Base-by-base conservation (phyloP, 2,329 filamentous ascomycete species). In the Talaromyces sp. region DNA sequence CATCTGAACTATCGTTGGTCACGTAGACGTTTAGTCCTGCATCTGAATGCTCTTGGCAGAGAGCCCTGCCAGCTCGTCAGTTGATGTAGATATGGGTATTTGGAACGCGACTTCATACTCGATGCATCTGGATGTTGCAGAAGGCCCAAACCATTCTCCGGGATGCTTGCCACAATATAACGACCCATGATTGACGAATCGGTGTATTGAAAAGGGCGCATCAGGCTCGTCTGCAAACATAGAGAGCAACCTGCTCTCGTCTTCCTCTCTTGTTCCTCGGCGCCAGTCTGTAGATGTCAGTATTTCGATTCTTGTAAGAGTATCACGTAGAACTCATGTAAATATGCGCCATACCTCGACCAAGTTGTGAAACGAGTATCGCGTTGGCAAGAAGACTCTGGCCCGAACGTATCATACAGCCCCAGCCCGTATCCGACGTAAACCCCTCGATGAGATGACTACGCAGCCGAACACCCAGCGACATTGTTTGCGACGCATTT, bases 81-180 rank as follows among this genome's bases (percentile, higher is more conserved):
- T 49, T 22, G 8, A 19, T 49, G 4, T 54, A 25, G 55, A 30
- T 53, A 39, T 25, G 28, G 8, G n/a, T 7, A 9, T 44, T 19
- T 36, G 55, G 17, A 32, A 11, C 19, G 47, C 25, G 25, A 8
- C 3, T 53, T 77, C 89, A 74, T 79, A 96, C 92, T 95, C 89
- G 67, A 99, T 97, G 74, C 95, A 98, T 61, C 89, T 87, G 54
- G 95, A 93, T 10, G 95, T 96, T 7, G 95, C 95, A 19, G 92
- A 97, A n/a, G 95, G 95, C 0, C 95, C 95, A 77, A 99, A 99
- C 95, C 95, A 99, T 77, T 98, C 92, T 42, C 95, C 95, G 0
- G 95, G 95, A 70, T 96, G 91, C 76, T 96, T 98, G 4, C 92
- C 93, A 75, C 95, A 99, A 2, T 89, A 88, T 39, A 84, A 82